phyloP scores from a whole-genome alignment of 2,329 filamentous ascomycete genomes.

The Ophiostoma himal-ulmi region DNA sequence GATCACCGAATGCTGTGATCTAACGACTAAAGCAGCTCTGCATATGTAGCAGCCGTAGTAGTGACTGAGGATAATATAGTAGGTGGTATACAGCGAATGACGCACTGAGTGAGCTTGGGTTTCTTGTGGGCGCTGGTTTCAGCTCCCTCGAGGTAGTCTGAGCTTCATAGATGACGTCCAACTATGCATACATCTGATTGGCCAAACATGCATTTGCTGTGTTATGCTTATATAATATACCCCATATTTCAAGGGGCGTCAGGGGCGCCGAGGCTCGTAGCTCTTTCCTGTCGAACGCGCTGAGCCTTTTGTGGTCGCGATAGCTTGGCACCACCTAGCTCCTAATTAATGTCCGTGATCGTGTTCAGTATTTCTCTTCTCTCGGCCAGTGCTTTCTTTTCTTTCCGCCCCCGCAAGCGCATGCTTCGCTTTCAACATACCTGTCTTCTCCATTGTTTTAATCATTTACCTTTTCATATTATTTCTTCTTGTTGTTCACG shows the following conservation, averaged over 20 bases:
- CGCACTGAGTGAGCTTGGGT: no score
- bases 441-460: neutral
- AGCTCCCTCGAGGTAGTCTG: no score
- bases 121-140: no score
- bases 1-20: no score
- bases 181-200: neutral
- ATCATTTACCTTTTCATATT: neutral
- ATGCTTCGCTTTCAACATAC: neutral
- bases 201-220: neutral
- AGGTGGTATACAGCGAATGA: no score
- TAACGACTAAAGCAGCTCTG: no score
- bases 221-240: neutral
- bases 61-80: no score
- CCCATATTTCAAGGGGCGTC: neutral
- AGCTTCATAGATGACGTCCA: neutral
- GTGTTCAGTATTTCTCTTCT: neutral
- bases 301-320: slow-evolving; percentile 2
- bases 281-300: neutral
- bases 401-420: neutral
- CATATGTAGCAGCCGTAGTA: no score
- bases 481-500: neutral
- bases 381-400: neutral
- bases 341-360: neutral
- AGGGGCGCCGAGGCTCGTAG: slow-evolving; percentile 9
- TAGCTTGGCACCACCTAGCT: slow-evolving; percentile 1